phyloP scores from a whole-genome alignment of 805 yeast genomes.

The Candida ulmi region DNA sequence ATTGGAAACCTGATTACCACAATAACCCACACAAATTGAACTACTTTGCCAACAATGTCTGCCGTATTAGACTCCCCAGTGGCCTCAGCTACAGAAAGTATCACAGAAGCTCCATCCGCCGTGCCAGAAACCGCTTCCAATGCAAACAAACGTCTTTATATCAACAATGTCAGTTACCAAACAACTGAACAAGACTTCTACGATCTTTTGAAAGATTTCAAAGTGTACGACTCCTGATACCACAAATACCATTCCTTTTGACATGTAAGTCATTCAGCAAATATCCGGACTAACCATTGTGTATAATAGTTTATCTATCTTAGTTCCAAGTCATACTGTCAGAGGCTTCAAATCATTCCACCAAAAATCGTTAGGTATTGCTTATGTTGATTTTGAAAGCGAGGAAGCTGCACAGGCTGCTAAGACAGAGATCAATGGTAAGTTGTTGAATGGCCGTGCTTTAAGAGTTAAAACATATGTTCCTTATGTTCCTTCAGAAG shows the following conservation, averaged over 20 bases:
- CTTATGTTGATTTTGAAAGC: slow-evolving; percentile 74
- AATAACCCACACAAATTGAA: too few relatives aligned
- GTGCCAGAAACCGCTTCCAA: neutral
- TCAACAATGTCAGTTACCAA: slow-evolving; percentile 48
- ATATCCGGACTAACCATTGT: neutral
- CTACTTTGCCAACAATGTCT: too few relatives aligned
- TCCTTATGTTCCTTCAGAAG: slow-evolving; percentile 32
- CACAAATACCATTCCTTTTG: neutral
- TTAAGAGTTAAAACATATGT: slow-evolving; percentile 36
- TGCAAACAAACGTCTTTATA: slow-evolving; percentile 36
- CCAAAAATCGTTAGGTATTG: slow-evolving; percentile 57
- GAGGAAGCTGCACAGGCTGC: slow-evolving; percentile 62
- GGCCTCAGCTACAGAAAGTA: neutral
- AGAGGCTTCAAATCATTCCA: slow-evolving; percentile 36
- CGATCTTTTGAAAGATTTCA: slow-evolving; percentile 36
- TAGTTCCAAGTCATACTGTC: slow-evolving; percentile 51
- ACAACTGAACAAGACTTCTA: slow-evolving; percentile 49
- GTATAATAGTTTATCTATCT: slow-evolving; percentile 28
- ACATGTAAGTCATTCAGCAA: too few relatives aligned
- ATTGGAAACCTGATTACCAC: too few relatives aligned
- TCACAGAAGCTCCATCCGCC: neutral
- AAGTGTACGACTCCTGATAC: slow-evolving; percentile 34
- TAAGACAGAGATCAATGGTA: slow-evolving; percentile 58
- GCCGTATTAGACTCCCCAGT: neutral
- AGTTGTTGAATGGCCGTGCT: slow-evolving; percentile 39